Evolutionary conservation across 352 stramenopile species (phyloP).

Genomic region (Bremia lactucae): DNA sequence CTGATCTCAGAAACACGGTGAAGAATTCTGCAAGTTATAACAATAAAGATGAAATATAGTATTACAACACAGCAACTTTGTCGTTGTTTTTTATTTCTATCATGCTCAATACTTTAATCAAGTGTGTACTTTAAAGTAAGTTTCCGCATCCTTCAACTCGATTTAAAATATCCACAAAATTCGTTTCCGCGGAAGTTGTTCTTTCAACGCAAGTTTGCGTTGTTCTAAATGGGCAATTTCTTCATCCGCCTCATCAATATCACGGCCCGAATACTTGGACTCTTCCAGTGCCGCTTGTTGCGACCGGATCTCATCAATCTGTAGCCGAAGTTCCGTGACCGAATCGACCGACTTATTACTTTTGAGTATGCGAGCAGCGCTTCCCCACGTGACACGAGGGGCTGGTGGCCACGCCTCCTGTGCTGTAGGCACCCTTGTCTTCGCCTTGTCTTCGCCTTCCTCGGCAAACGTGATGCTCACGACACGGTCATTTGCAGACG

Average conservation of each 20-base stretch:
- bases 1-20: too few species aligned
- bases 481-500: slow-evolving; percentile 33
- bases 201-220: slow-evolving; percentile 58
- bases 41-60: too few species aligned
- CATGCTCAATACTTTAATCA: too few species aligned
- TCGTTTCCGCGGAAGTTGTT: slow-evolving; percentile 58
- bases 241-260: slow-evolving; percentile 73
- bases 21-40: too few species aligned
- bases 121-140: too few species aligned
- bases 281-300: slow-evolving; percentile 54
- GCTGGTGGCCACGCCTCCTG: slow-evolving; percentile 33
- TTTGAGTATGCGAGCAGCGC: slow-evolving; percentile 14
- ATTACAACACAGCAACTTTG: too few species aligned
- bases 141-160: too few species aligned
- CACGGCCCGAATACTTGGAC: slow-evolving; percentile 61
- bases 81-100: too few species aligned
- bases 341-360: slow-evolving; percentile 11
- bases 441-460: slow-evolving; percentile 27
- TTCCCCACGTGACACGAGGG: slow-evolving; percentile 43
- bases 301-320: slow-evolving; percentile 50
- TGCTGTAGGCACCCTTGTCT: slow-evolving; percentile 11
- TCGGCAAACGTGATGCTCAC: slow-evolving; percentile 55
- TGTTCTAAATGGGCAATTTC: slow-evolving; percentile 58
- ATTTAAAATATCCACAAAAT: slow-evolving; percentile 76
- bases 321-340: slow-evolving; percentile 25